Conservation (phyloP, 148 eudicot species). For the Hydrangea macrophylla region DNA sequence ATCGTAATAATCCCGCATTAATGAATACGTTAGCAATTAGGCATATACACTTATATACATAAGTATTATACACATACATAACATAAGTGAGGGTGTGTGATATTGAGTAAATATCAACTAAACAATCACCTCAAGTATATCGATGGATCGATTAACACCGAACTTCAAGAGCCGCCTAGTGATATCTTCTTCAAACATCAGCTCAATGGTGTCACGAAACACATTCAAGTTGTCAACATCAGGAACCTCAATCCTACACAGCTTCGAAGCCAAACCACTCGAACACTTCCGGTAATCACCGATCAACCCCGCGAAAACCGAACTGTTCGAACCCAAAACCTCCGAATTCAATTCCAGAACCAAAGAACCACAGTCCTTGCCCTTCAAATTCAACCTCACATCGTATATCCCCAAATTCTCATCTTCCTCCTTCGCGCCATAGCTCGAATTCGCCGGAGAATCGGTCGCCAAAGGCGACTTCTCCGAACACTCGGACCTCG, state of each 20-base stretch:
- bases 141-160: conserved; percentile 67
- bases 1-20: too few species aligned
- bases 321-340: conserved; percentile 60
- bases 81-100: too few species aligned
- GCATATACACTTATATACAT: neutral
- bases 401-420: conserved; percentile 41
- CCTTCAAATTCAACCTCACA: conserved; percentile 85
- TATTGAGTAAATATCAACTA: neutral
- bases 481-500: conserved; percentile 10
- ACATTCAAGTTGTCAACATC: conserved; percentile 77
- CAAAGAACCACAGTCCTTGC: conserved; percentile 54
- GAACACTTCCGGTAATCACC: conserved; percentile 23
- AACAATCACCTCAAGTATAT: conserved; percentile 70
- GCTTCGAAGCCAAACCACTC: conserved; percentile 21
- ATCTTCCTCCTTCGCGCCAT: conserved; percentile 13
- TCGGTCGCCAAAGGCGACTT: conserved; percentile 1
- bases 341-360: conserved; percentile 71
- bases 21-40: too few species aligned
- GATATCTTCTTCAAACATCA: conserved; percentile 81
- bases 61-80: too few species aligned
- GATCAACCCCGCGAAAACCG: conserved; percentile 53
- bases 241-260: conserved; percentile 89
- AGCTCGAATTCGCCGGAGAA: neutral
- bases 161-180: conserved; percentile 46
- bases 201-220: conserved; percentile 77